Conservation (phyloP, 1,284 basidiomycete genomes). For the Malassezia globosa region DNA sequence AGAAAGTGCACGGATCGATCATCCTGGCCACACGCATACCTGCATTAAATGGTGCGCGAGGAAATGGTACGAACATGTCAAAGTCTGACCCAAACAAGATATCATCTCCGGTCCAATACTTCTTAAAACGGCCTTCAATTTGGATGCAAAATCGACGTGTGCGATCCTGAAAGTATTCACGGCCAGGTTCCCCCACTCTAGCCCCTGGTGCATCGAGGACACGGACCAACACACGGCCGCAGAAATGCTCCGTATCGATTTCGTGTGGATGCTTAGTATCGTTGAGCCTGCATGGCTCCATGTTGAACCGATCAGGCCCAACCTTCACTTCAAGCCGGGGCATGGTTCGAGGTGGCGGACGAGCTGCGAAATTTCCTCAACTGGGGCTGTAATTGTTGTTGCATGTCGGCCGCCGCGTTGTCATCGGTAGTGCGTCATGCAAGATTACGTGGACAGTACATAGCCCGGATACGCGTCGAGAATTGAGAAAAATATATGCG, state of each 20-base stretch:
- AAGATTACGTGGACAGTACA: no score
- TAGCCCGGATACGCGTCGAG: no score
- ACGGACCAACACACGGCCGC: slow-evolving; percentile 48
- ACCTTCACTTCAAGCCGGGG: slow-evolving; percentile 45
- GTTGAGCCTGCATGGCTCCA: slow-evolving; percentile 46
- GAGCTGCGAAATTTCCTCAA: no score
- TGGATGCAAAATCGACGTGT: slow-evolving; percentile 48
- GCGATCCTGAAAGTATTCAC: slow-evolving; percentile 43
- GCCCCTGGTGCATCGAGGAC: slow-evolving; percentile 47
- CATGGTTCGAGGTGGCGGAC: slow-evolving; percentile 18
- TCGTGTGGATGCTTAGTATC: slow-evolving; percentile 45
- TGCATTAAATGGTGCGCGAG: slow-evolving; percentile 46
- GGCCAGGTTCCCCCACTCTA: slow-evolving; percentile 29
- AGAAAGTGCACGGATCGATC: slow-evolving; percentile 47
- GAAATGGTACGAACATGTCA: slow-evolving; percentile 43
- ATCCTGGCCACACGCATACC: slow-evolving; percentile 48
- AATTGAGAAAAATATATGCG: no score
- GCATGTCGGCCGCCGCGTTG: no score
- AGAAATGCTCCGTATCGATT: slow-evolving; percentile 48
- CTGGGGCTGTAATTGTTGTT: no score
- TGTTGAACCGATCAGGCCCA: slow-evolving; percentile 46
- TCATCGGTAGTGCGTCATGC: no score
- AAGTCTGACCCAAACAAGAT: slow-evolving; percentile 42
- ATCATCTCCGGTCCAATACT: slow-evolving; percentile 31
- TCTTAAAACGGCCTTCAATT: slow-evolving; percentile 49